Evolutionary conservation across 129 eudicot species (phyloP).

Genomic region (Flaveria trinervia): DNA sequence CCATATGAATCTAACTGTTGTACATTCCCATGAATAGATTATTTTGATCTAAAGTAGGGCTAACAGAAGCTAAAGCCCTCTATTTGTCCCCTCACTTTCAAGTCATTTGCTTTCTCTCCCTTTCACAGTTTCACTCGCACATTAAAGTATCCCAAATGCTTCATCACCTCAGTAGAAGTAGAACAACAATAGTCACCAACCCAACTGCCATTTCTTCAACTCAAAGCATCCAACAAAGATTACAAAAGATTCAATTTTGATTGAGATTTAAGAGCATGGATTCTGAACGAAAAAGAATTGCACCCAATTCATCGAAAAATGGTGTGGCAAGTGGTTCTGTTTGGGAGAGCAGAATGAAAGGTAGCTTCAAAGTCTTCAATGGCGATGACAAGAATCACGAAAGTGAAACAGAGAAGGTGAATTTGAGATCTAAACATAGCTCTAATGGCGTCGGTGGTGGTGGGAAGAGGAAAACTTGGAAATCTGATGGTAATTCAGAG

Average conservation of each 20-base stretch:
- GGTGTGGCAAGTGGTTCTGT: constrained; percentile 65
- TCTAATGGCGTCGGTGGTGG: constrained; percentile 35
- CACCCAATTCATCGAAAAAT: constrained; percentile 34
- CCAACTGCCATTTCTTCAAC: constrained; percentile 52
- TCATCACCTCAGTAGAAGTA: constrained; percentile 22
- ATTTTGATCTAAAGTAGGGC: constrained; percentile 5
- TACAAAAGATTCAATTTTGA: constrained; percentile 10
- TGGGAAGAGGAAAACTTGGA: constrained; percentile 85
- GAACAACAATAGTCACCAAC: constrained; percentile 37
- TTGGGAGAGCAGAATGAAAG: constrained; percentile 83
- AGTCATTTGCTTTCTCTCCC: constrained; percentile 26
- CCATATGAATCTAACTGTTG: constrained; percentile 7
- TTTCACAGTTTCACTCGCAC: constrained; percentile 15
- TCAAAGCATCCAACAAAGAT: constrained; percentile 46
- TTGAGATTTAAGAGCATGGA: constrained; percentile 44
- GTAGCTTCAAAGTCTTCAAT: constrained; percentile 70
- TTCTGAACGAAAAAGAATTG: constrained; percentile 43
- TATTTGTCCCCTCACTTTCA: constrained; percentile 28
- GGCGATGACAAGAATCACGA: constrained; percentile 27
- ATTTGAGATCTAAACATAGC: constrained; percentile 47
- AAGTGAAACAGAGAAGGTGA: constrained; percentile 37
- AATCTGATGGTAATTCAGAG: constrained; percentile 57
- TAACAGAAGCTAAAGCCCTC: constrained; percentile 27
- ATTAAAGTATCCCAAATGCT: constrained; percentile 48
- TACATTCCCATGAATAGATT: constrained; percentile 18